Evolutionary conservation across 257 asterid species (phyloP).

Genomic region (Solanum piurae): DNA sequence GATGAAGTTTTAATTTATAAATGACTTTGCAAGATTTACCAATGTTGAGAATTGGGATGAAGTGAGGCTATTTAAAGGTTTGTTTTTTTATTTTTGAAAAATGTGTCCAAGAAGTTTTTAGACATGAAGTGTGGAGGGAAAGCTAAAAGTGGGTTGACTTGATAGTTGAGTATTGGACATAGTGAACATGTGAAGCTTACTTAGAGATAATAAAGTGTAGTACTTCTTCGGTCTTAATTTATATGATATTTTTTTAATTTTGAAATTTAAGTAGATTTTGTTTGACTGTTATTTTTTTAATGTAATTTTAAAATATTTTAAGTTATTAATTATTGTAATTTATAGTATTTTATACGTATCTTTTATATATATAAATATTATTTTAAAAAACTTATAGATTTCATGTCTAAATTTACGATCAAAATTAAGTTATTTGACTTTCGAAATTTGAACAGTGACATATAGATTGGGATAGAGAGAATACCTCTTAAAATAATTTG

Average conservation of each 20-base stretch:
- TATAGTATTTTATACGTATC: too few relatives aligned
- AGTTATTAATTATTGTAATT: too few relatives aligned
- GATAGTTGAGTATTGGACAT: background rate
- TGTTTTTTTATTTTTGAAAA: background rate
- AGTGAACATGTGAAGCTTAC: background rate
- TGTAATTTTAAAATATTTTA: too few relatives aligned
- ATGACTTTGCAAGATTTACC: background rate
- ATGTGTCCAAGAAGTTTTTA: constrained; percentile 21
- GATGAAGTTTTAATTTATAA: background rate
- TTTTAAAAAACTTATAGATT: too few relatives aligned
- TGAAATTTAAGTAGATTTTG: too few relatives aligned
- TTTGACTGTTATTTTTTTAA: too few relatives aligned
- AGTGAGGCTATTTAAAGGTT: constrained; percentile 5
- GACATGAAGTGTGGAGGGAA: constrained; percentile 24
- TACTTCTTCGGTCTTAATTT: background rate
- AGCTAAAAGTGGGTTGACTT: constrained; percentile 16
- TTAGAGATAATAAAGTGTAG: background rate
- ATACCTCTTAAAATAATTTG: background rate
- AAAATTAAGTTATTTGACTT: too few relatives aligned
- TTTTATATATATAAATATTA: too few relatives aligned
- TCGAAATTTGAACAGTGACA: too few relatives aligned
- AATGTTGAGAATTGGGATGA: background rate
- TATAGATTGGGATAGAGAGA: too few relatives aligned
- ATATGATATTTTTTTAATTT: too few relatives aligned
- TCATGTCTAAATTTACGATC: too few relatives aligned